A percentile compares a stretch with the other conserved stretches of the same genome.
These are phyloP conservation scores for Lachancea cidri DNA, from an alignment of 805 yeast species.

Conservation along the genomic window DNA sequence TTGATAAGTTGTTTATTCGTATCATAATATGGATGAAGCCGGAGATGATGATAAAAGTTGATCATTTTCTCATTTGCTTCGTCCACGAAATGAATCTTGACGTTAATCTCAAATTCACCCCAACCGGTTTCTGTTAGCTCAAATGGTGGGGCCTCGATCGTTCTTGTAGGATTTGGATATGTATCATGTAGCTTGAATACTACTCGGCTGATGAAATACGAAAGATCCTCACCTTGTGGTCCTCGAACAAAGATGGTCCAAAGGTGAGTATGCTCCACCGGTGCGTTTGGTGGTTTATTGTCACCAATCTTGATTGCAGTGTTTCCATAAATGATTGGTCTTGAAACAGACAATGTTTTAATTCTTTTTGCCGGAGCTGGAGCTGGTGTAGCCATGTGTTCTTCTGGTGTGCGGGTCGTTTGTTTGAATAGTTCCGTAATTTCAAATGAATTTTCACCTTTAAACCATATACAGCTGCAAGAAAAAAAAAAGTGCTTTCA, in stretches of 20 bases:
- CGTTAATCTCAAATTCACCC: slow-evolving; percentile 96
- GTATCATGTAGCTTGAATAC: slow-evolving; percentile 95
- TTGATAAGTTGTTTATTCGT: slow-evolving; percentile 20
- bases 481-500: slow-evolving; percentile 13
- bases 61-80: slow-evolving; percentile 86
- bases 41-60: slow-evolving; percentile 80
- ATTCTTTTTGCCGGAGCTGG: slow-evolving; percentile 25
- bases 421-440: background rate
- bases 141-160: slow-evolving; percentile 86
- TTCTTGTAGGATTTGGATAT: slow-evolving; percentile 77
- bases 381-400: slow-evolving; percentile 1
- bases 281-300: slow-evolving; percentile 55
- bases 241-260: slow-evolving; percentile 92
- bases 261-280: slow-evolving; percentile 86
- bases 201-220: slow-evolving; percentile 80
- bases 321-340: slow-evolving; percentile 81
- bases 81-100: slow-evolving; percentile 79
- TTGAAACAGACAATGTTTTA: slow-evolving; percentile 59
- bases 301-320: slow-evolving; percentile 62
- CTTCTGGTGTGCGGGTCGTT: background rate
- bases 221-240: slow-evolving; percentile 72
- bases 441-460: background rate
- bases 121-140: slow-evolving; percentile 97
- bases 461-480: background rate
- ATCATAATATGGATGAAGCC: slow-evolving; percentile 76